These are phyloP conservation scores for Pseudocercospora ulei DNA, from an alignment of 2,329 filamentous ascomycete genomes.

Conservation along the genomic window DNA sequence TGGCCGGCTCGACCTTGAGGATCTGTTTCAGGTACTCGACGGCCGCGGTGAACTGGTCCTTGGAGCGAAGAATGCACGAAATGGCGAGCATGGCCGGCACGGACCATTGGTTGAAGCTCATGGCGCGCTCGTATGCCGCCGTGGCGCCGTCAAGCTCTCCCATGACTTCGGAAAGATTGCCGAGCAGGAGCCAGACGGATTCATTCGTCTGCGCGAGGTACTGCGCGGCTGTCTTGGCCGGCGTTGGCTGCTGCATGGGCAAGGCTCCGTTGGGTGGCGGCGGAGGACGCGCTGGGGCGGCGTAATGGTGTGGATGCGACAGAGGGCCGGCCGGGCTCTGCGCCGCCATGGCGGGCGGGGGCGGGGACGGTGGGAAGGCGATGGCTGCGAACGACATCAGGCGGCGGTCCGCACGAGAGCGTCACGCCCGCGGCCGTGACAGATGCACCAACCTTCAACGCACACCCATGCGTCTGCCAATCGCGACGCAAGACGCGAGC, in stretches of 20 bases:
- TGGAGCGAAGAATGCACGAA: constrained; percentile 77
- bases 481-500: too few relatives aligned
- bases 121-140: constrained; percentile 78
- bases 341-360: constrained; percentile 29
- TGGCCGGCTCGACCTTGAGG: constrained; percentile 74
- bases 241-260: constrained; percentile 41
- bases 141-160: constrained; percentile 82
- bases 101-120: constrained; percentile 79
- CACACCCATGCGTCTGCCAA: too few relatives aligned
- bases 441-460: not conserved
- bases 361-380: too few relatives aligned
- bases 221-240: constrained; percentile 58
- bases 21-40: constrained; percentile 89
- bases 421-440: too few relatives aligned
- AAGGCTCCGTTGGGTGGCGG: constrained; percentile 46
- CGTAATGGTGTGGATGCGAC: constrained; percentile 56
- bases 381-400: too few relatives aligned
- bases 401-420: too few relatives aligned
- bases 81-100: constrained; percentile 89
- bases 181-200: constrained; percentile 81
- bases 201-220: constrained; percentile 74
- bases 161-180: constrained; percentile 75
- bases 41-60: constrained; percentile 87
- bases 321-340: constrained; percentile 68
- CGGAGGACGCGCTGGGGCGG: constrained; percentile 54